Evolutionary conservation across 1,284 basidiomycete genomes (phyloP), one percentile per base, ranked within the genome.

Genomic region (Fomes fomentarius): DNA sequence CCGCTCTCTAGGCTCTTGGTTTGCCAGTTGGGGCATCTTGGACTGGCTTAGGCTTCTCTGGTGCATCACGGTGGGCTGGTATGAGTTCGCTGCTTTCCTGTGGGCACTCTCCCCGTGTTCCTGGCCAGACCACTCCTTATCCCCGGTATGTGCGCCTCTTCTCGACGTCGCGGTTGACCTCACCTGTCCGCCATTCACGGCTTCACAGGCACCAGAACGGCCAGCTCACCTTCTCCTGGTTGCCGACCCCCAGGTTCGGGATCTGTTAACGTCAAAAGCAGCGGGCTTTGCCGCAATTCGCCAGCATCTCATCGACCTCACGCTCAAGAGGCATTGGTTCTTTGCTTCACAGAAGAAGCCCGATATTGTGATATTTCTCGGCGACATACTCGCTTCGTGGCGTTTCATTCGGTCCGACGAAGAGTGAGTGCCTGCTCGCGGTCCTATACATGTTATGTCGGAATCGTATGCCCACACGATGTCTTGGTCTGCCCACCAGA

Each of bases 191-290:
- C 10, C 24, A 4, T 17, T 34, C 21, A 6, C 21, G 33, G 26
- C 28, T 34, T 11, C n/a, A n/a, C 43, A 57, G 50, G 40, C 37
- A 44, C 46, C n/a, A 17, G 46, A 61, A 45, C 41, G 65, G 10
- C 73, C 79, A 6, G 79, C 76, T 2, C 89, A 87, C 61, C 74
- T 93, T 25, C 76, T 94, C 14, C 76, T 95, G 47, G 66, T 94
- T 19, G 83, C 91, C 4, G 93, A 95, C 66, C 82, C 91, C 1
- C 92, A 94, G 67, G 77, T 94, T 15, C 80, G 85, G 25, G 82
- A 87, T 63, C 68, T 76, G 57, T 71, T 68, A 35, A 74, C 75
- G 42, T 77, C 74, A 67, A 76, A 69, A 41, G 69, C 67, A 56
- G 66, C 70, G 42, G 69, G 78, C 67, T 62, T 76, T 61, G 75